phyloP scores from a whole-genome alignment of 306 rosid genomes.

The Acacia crassicarpa region DNA sequence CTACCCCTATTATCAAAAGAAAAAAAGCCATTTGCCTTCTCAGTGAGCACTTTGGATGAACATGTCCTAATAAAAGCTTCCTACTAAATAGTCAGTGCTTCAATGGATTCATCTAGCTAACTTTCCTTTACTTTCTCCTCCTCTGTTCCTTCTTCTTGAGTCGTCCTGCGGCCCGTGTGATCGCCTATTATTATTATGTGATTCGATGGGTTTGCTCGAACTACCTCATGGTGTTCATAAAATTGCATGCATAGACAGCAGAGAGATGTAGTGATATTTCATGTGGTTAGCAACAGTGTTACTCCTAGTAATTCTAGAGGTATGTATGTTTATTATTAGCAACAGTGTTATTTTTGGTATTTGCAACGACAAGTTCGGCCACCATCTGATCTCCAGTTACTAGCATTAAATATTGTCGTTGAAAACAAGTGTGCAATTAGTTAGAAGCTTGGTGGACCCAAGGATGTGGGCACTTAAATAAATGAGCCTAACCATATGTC shows the following conservation, averaged over 20 bases:
- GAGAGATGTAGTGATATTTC: neutral
- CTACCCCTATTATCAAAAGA: too few species aligned
- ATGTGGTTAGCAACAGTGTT: neutral
- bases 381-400: neutral
- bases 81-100: constrained; percentile 1
- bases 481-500: constrained; percentile 9
- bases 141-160: neutral
- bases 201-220: constrained; percentile 1
- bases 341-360: neutral
- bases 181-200: neutral
- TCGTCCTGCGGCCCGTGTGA: neutral
- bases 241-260: neutral
- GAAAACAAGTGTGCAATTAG: neutral
- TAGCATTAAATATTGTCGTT: constrained; percentile 1
- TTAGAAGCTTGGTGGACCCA: constrained; percentile 7
- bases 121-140: neutral
- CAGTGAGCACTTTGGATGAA: constrained; percentile 27
- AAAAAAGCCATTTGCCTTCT: constrained; percentile 37
- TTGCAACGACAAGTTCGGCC: neutral
- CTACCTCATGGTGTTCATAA: neutral
- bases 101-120: constrained; percentile 19
- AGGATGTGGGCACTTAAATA: neutral
- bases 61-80: constrained; percentile 12
- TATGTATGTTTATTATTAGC: neutral
- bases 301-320: neutral